phyloP scores from a whole-genome alignment of 306 rosid genomes.

The Purshia tridentata region DNA sequence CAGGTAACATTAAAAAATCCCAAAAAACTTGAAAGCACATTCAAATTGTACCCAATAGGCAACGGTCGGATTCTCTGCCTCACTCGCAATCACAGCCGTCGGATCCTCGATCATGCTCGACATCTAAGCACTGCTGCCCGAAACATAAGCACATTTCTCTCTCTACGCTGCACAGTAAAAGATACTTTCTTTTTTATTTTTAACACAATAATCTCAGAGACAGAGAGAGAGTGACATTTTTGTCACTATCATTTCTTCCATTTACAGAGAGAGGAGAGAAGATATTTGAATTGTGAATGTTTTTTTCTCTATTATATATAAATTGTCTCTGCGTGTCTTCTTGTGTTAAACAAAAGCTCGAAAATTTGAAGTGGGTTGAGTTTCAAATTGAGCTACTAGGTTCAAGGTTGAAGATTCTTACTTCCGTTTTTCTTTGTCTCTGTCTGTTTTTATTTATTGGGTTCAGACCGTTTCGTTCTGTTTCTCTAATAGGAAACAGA shows the following conservation, averaged over 20 bases:
- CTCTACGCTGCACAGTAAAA: constrained; percentile 20
- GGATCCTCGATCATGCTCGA: constrained; percentile 36
- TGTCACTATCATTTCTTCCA: constrained; percentile 41
- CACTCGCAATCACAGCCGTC: constrained; percentile 39
- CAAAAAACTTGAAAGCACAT: constrained; percentile 27
- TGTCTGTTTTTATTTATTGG: background rate
- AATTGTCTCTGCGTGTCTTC: constrained; percentile 25
- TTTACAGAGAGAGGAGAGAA: constrained; percentile 22
- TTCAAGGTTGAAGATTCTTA: constrained; percentile 25
- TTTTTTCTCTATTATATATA: constrained; percentile 18
- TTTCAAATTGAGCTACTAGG: constrained; percentile 24
- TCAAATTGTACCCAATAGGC: constrained; percentile 52
- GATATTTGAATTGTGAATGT: constrained; percentile 67
- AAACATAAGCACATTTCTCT: background rate
- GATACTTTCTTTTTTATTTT: constrained; percentile 15
- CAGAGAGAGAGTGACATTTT: constrained; percentile 26
- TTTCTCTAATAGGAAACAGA: constrained; percentile 29
- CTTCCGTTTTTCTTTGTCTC: constrained; percentile 8
- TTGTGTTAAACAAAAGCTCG: constrained; percentile 23
- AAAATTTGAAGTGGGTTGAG: constrained; percentile 10
- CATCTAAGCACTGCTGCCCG: constrained; percentile 26
- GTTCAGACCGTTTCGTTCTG: constrained; percentile 32
- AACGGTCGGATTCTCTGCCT: constrained; percentile 66
- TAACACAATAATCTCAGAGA: constrained; percentile 36
- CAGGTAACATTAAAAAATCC: constrained; percentile 29